Evolutionary conservation across 768 basidiomycete genomes (phyloP).

Genomic region (Amanita polypyramis): DNA sequence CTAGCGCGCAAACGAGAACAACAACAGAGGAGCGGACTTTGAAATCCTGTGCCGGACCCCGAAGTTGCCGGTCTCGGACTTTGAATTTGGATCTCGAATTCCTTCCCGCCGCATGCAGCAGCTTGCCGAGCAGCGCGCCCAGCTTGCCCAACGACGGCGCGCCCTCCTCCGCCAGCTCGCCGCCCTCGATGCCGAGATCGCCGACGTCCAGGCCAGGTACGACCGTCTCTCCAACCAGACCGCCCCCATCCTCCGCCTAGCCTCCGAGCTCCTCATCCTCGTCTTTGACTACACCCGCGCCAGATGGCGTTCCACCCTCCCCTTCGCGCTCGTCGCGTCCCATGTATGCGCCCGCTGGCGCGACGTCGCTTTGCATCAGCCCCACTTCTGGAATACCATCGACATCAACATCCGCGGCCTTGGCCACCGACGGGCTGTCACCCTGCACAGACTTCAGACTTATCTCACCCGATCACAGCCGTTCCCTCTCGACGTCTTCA

Average conservation of each 20-base stretch:
- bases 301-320: conserved; percentile 7
- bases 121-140: conserved; percentile 3
- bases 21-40: conserved; percentile 6
- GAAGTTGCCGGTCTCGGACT: not conserved
- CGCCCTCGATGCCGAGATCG: conserved; percentile 22
- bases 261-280: conserved; percentile 27
- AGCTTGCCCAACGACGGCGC: conserved; percentile 18
- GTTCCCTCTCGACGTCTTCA: conserved; percentile 26
- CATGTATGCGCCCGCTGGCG: conserved; percentile 39
- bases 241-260: conserved; percentile 24
- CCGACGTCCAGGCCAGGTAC: conserved; percentile 20
- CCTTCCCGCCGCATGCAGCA: no score
- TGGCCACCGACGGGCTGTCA: conserved; percentile 8
- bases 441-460: conserved; percentile 19
- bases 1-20: conserved; percentile 10
- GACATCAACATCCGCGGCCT: conserved; percentile 18
- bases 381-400: conserved; percentile 35
- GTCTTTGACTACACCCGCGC: conserved; percentile 21
- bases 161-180: conserved; percentile 24
- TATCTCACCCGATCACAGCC: conserved; percentile 27
- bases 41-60: not conserved
- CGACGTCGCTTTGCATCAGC: conserved; percentile 25
- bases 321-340: conserved; percentile 29
- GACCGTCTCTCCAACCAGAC: conserved; percentile 25
- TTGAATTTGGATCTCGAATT: no score